A percentile compares a stretch with the other conserved stretches of the same genome.
Evolutionary conservation across 306 rosid species (phyloP).

Genomic region (Boehmeria nivea): DNA sequence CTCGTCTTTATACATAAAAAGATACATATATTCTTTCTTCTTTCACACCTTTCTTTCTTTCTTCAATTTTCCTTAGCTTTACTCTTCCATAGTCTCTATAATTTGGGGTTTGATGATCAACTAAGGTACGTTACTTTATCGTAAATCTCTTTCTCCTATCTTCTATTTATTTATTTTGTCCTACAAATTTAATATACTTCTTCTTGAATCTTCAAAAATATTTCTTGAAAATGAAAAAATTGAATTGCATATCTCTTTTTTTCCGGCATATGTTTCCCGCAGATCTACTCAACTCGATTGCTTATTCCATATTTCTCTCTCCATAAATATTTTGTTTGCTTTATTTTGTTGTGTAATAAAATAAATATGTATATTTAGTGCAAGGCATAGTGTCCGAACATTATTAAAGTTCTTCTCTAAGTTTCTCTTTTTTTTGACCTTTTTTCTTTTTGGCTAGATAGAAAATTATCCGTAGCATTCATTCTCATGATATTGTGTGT

Average conservation of each 20-base stretch:
- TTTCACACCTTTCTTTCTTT: slow-evolving; percentile 19
- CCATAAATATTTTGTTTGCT: background rate
- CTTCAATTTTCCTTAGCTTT: slow-evolving; percentile 23
- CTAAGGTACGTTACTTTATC: slow-evolving; percentile 48
- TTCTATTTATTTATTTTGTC: slow-evolving; percentile 20
- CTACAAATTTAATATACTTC: slow-evolving; percentile 22
- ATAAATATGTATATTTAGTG: background rate
- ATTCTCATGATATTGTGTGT: no score
- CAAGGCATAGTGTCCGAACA: no score
- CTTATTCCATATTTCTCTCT: slow-evolving; percentile 4
- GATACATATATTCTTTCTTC: slow-evolving; percentile 9
- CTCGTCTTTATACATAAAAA: slow-evolving; percentile 7
- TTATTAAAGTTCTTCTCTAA: no score
- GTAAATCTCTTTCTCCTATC: background rate
- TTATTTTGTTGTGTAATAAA: background rate
- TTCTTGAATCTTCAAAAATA: background rate
- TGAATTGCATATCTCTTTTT: background rate
- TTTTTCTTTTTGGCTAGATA: no score
- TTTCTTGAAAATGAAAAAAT: background rate
- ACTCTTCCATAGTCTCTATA: slow-evolving; percentile 33
- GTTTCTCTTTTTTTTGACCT: no score
- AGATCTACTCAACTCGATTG: slow-evolving; percentile 7
- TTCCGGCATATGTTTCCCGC: background rate
- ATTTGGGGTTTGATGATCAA: slow-evolving; percentile 22
- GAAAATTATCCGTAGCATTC: no score